These are phyloP conservation scores for Suillus ampliporus DNA, from an alignment of 768 basidiomycete species.

Conservation along the genomic window DNA sequence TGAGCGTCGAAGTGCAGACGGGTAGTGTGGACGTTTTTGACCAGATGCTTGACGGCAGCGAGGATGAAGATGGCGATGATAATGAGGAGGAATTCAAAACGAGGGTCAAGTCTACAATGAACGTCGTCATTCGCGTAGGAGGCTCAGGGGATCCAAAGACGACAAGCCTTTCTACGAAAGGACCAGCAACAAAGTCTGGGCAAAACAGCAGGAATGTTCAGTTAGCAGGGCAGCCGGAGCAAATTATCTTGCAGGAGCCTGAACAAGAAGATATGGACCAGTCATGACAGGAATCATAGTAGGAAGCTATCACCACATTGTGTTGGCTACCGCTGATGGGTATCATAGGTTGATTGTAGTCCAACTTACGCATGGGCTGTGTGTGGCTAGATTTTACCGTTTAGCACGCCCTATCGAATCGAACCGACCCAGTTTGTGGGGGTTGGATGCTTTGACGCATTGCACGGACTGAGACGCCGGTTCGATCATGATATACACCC, in stretches of 20 bases:
- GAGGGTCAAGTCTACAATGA: conserved; percentile 73
- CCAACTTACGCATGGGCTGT: background rate
- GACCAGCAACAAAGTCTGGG: conserved; percentile 13
- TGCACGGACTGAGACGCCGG: background rate
- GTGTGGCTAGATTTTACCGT: background rate
- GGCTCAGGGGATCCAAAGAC: conserved; percentile 52
- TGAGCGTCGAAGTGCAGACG: conserved; percentile 65
- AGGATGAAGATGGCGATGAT: conserved; percentile 69
- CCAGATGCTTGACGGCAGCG: conserved; percentile 77
- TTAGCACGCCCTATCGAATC: background rate
- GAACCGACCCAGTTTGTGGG: background rate
- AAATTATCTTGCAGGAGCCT: conserved; percentile 47
- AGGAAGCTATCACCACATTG: background rate
- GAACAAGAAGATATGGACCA: conserved; percentile 50
- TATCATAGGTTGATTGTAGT: background rate
- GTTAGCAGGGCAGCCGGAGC: conserved; percentile 21
- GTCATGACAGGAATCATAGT: conserved; percentile 14
- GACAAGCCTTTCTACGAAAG: conserved; percentile 12
- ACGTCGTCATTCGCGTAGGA: conserved; percentile 64
- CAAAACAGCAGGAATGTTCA: conserved; percentile 14
- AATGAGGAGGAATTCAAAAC: conserved; percentile 60
- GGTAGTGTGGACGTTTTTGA: conserved; percentile 78
- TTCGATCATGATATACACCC: background rate
- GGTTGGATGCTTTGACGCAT: background rate
- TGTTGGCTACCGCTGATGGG: background rate